These are phyloP conservation scores for Fomitiporia mediterranea DNA, from an alignment of 1,284 basidiomycete species.

Conservation along the genomic window DNA sequence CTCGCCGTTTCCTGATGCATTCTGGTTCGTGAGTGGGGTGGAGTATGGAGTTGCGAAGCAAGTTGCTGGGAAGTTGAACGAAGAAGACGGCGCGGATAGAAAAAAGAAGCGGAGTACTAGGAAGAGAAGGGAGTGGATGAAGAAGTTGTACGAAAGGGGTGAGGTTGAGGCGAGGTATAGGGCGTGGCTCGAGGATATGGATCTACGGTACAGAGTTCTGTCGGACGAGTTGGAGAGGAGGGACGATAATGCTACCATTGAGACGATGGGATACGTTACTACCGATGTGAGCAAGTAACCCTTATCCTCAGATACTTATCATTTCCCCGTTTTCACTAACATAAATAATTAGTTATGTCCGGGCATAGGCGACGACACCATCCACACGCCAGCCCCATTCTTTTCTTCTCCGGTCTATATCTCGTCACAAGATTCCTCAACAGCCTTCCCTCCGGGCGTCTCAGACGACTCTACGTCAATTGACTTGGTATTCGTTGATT, in stretches of 20 bases:
- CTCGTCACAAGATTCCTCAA: constrained; percentile 42
- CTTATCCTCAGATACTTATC: background rate
- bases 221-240: background rate
- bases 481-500: constrained; percentile 69
- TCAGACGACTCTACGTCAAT: constrained; percentile 41
- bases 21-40: background rate
- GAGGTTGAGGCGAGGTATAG: constrained; percentile 48
- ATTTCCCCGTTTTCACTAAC: background rate
- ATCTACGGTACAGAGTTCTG: background rate
- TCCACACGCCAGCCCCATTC: constrained; percentile 55
- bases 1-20: background rate
- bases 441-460: constrained; percentile 28
- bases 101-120: background rate
- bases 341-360: constrained; percentile 30
- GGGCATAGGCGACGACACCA: constrained; percentile 65
- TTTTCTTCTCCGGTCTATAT: constrained; percentile 53
- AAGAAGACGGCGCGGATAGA: background rate
- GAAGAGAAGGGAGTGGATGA: constrained; percentile 28
- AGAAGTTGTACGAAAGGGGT: constrained; percentile 43
- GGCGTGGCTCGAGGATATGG: constrained; percentile 54
- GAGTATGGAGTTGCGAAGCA: background rate
- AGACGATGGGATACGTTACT: constrained; percentile 62
- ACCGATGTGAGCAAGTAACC: constrained; percentile 44
- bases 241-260: background rate
- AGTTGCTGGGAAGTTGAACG: background rate